These are phyloP conservation scores for Medicago truncatula DNA, from an alignment of 306 rosid genomes.

Conservation along the genomic window MtrunA17r5.0-ANR NC_053045.1:6532501-6533000, in stretches of 20 bases:
- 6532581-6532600: not conserved
- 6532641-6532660: not conserved
- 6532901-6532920: not conserved
- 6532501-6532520: not conserved
- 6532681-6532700: not conserved
- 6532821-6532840: not conserved
- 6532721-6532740: not conserved
- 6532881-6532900: not conserved
- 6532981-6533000: no score
- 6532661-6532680: not conserved
- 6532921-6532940: not conserved
- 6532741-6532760: not conserved
- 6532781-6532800: not conserved
- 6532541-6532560: not conserved
- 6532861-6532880: not conserved
- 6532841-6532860: not conserved
- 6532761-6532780: not conserved
- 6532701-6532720: not conserved
- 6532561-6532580: slow-evolving; percentile 4
- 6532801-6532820: not conserved
- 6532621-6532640: not conserved
- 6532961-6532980: not conserved
- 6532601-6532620: not conserved
- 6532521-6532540: not conserved
- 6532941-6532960: not conserved